Percentiles rank a stretch among this genome's conserved stretches.
phyloP scores from a whole-genome alignment of 2,329 filamentous ascomycete genomes.

The Raffaelea arxii region DNA sequence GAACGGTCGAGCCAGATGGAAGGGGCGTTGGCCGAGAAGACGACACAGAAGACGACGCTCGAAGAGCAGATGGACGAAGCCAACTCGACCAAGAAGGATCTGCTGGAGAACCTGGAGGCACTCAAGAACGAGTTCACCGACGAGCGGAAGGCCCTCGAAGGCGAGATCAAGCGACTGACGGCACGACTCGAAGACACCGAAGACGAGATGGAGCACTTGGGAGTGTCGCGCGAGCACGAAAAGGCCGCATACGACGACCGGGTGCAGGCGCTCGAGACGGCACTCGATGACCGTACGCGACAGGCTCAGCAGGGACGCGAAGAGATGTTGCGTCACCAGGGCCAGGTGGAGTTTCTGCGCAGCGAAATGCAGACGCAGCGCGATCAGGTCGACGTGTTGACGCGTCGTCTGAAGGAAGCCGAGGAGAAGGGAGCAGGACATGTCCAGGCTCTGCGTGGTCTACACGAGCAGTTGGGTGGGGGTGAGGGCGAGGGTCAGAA shows the following conservation, averaged over 20 bases:
- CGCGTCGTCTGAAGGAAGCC: constrained; percentile 44
- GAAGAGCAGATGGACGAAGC: constrained; percentile 71
- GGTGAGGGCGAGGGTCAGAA: constrained; percentile 27
- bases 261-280: constrained; percentile 57
- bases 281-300: constrained; percentile 62
- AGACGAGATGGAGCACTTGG: constrained; percentile 78
- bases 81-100: constrained; percentile 84
- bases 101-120: constrained; percentile 90
- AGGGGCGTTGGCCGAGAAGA: constrained; percentile 54
- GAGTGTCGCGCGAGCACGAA: constrained; percentile 76
- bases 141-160: constrained; percentile 74
- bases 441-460: constrained; percentile 43
- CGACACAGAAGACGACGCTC: constrained; percentile 48
- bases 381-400: constrained; percentile 49
- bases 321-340: constrained; percentile 47
- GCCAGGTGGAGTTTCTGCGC: constrained; percentile 52
- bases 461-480: constrained; percentile 53
- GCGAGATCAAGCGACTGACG: constrained; percentile 68
- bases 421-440: constrained; percentile 48
- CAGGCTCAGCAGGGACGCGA: constrained; percentile 48
- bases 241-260: constrained; percentile 60
- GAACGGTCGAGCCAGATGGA: constrained; percentile 58
- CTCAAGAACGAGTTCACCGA: constrained; percentile 79
- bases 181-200: constrained; percentile 78
- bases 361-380: constrained; percentile 50